Evolutionary conservation across 1,139 yeast species (phyloP).

Genomic region (Hanseniaspora sp.): DNA sequence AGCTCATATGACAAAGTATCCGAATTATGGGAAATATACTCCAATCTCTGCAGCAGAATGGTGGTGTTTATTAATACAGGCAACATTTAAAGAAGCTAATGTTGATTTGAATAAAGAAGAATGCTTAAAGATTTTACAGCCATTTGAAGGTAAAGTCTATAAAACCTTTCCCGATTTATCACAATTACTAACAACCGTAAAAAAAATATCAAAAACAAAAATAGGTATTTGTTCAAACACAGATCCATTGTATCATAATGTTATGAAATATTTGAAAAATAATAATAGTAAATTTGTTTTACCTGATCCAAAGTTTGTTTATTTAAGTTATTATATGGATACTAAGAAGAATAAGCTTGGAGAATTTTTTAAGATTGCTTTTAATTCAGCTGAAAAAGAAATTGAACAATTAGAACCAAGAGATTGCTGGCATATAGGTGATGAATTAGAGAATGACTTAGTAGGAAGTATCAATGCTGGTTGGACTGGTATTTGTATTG

Average conservation of each 20-base stretch:
- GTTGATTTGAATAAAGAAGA: slow-evolving; percentile 30
- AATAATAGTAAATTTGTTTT: background rate
- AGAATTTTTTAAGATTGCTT: slow-evolving; percentile 37
- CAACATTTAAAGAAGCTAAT: slow-evolving; percentile 32
- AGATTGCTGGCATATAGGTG: slow-evolving; percentile 57
- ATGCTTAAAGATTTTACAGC: slow-evolving; percentile 31
- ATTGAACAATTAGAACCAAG: slow-evolving; percentile 21
- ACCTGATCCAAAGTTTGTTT: slow-evolving; percentile 31
- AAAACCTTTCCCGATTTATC: slow-evolving; percentile 43
- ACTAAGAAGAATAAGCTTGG: slow-evolving; percentile 40
- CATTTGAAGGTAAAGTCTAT: slow-evolving; percentile 47
- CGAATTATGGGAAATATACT: slow-evolving; percentile 48
- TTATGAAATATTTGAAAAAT: slow-evolving; percentile 27
- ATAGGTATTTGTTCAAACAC: slow-evolving; percentile 50
- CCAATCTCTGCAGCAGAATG: slow-evolving; percentile 37
- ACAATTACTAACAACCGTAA: slow-evolving; percentile 35
- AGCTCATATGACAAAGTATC: slow-evolving; percentile 32
- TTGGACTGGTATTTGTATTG: slow-evolving; percentile 49
- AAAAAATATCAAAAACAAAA: slow-evolving; percentile 28
- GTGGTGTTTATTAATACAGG: slow-evolving; percentile 47
- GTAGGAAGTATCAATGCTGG: slow-evolving; percentile 45
- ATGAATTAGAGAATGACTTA: slow-evolving; percentile 44
- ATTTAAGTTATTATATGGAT: slow-evolving; percentile 47
- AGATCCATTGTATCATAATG: slow-evolving; percentile 39
- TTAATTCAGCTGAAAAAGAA: slow-evolving; percentile 24